These are phyloP conservation scores for Diaporthe velutina DNA, from an alignment of 2,329 filamentous ascomycete species.

Conservation along the genomic window DNA sequence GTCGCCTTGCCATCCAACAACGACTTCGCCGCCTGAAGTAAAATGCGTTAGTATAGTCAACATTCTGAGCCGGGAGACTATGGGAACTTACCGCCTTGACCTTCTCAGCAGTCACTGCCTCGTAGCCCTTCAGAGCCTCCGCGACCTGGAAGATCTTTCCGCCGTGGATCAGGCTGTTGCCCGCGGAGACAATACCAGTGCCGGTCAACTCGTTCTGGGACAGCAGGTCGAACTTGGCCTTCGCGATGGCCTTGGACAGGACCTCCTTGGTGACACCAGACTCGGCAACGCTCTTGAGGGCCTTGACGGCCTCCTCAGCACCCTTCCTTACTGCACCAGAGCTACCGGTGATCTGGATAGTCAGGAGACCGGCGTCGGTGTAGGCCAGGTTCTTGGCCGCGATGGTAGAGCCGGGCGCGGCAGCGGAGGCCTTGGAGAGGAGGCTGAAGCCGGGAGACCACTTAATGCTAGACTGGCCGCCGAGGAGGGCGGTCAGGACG, in stretches of 20 bases:
- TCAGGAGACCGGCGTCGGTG: conserved; percentile 93
- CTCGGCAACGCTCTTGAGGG: conserved; percentile 83
- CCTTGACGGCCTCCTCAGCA: conserved; percentile 82
- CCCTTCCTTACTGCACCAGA: conserved; percentile 80
- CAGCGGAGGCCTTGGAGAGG: conserved; percentile 81
- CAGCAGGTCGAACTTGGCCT: conserved; percentile 92
- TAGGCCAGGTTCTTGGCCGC: conserved; percentile 85
- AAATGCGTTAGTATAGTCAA: conserved; percentile 46
- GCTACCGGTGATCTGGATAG: conserved; percentile 83
- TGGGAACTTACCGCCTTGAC: conserved; percentile 80
- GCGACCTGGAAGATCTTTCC: conserved; percentile 88
- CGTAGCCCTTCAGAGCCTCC: conserved; percentile 82
- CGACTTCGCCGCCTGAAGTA: conserved; percentile 82
- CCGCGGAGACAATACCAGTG: conserved; percentile 84
- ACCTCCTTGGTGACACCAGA: conserved; percentile 86
- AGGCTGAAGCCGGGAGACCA: conserved; percentile 95
- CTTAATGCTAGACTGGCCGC: conserved; percentile 92
- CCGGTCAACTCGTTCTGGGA: conserved; percentile 84
- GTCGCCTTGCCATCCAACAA: conserved; percentile 90
- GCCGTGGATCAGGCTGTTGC: conserved; percentile 84
- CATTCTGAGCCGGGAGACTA: background rate
- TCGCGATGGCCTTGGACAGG: conserved; percentile 89
- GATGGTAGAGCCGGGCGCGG: conserved; percentile 75
- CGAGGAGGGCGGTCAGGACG: conserved; percentile 89
- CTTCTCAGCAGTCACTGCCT: conserved; percentile 84